These are phyloP conservation scores for Ampelocalamus luodianensis DNA, from an alignment of 176 grass and related monocot species.

Conservation along the genomic window DNA sequence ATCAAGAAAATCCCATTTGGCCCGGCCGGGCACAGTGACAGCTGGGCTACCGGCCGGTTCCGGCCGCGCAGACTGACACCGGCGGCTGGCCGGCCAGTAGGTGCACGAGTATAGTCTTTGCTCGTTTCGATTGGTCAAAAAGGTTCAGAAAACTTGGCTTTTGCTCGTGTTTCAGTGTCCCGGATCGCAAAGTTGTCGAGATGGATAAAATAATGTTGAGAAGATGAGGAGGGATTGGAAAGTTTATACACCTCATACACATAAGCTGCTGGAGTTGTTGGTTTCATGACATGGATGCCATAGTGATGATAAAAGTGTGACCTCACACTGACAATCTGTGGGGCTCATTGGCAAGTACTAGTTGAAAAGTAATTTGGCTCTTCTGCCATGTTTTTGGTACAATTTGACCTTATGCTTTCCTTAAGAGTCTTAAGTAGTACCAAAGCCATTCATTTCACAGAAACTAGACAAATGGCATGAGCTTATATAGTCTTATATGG, in stretches of 20 bases:
- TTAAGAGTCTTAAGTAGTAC: background rate
- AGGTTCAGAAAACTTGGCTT: constrained; percentile 35
- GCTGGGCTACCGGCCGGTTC: constrained; percentile 24
- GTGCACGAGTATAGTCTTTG: background rate
- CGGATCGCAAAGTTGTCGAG: constrained; percentile 1
- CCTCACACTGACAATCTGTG: constrained; percentile 32
- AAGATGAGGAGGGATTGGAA: constrained; percentile 30
- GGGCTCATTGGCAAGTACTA: constrained; percentile 32
- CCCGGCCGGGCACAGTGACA: constrained; percentile 21
- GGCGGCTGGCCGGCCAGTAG: constrained; percentile 5
- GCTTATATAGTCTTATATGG: background rate
- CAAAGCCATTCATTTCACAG: background rate
- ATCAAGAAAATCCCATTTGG: constrained; percentile 37
- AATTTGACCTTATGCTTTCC: constrained; percentile 16
- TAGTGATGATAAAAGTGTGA: constrained; percentile 27
- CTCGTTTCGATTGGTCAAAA: constrained; percentile 19
- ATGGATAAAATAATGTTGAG: constrained; percentile 27
- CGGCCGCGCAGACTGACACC: background rate
- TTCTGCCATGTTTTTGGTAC: constrained; percentile 27
- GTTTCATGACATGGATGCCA: constrained; percentile 38
- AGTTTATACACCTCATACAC: constrained; percentile 16
- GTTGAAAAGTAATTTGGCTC: constrained; percentile 18
- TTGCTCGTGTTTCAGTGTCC: constrained; percentile 9
- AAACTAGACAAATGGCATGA: background rate
- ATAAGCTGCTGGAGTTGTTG: constrained; percentile 45